Evolutionary conservation across 2,329 filamentous ascomycete genomes (phyloP).

Genomic region (Fusarium nelsonii): DNA sequence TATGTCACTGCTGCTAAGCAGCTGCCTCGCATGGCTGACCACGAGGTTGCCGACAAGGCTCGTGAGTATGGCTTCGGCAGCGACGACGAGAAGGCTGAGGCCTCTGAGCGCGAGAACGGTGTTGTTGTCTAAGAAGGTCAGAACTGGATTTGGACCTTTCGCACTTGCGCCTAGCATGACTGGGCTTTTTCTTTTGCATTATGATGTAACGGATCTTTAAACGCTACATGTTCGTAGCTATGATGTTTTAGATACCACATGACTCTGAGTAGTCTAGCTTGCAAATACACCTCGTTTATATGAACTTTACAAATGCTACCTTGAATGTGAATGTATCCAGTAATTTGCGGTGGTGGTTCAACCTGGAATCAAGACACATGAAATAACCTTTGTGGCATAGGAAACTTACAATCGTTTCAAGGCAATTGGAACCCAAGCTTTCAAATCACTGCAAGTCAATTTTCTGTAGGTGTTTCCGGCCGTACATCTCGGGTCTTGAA

Average conservation of each 20-base stretch:
- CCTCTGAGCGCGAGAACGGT: constrained; percentile 24
- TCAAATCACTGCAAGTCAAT: no score
- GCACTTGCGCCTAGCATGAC: not conserved
- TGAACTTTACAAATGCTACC: not conserved
- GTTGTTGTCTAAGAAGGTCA: constrained; percentile 21
- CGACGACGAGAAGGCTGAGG: constrained; percentile 22
- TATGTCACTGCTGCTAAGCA: constrained; percentile 70
- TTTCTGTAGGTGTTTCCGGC: no score
- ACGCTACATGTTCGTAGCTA: not conserved
- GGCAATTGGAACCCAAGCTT: no score
- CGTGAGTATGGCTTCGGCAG: constrained; percentile 28
- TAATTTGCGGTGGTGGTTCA: no score
- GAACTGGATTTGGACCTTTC: constrained; percentile 6
- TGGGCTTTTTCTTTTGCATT: constrained; percentile 7
- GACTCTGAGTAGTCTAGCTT: constrained; percentile 7
- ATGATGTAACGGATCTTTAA: constrained; percentile 11
- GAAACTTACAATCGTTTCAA: no score
- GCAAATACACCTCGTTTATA: constrained; percentile 1
- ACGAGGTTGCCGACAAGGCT: constrained; percentile 32
- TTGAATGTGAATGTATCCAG: not conserved
- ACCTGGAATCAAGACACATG: no score
- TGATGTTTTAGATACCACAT: constrained; percentile 12
- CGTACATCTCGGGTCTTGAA: no score
- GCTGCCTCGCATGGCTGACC: constrained; percentile 55
- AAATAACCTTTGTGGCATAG: no score